Conservation (phyloP, 148 eudicot species). For the Silene latifolia region DNA sequence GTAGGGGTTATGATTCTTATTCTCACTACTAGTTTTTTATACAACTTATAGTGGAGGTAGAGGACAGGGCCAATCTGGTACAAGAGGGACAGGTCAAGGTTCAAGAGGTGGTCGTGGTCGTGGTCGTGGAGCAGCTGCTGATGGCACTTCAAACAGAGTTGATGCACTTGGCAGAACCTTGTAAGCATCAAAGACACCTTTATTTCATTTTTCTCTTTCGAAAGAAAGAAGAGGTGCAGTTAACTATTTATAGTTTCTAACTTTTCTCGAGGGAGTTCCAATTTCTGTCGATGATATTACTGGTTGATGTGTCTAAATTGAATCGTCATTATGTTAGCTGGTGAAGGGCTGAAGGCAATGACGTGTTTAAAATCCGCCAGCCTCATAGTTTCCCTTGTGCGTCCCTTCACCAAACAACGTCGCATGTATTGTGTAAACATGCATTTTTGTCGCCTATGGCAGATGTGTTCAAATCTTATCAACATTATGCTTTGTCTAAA, state of each 20-base stretch:
- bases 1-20: not conserved
- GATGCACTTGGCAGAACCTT: slow-evolving; percentile 82
- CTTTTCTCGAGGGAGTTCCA: not conserved
- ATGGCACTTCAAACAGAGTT: slow-evolving; percentile 48
- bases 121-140: slow-evolving; percentile 36
- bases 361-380: too few relatives aligned
- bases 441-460: not conserved
- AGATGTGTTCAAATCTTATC: not conserved
- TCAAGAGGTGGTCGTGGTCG: slow-evolving; percentile 43
- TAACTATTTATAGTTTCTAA: not conserved
- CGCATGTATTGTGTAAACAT: not conserved
- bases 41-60: slow-evolving; percentile 29
- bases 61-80: slow-evolving; percentile 11
- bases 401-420: not conserved
- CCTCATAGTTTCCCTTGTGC: too few relatives aligned
- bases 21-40: not conserved
- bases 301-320: too few relatives aligned
- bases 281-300: not conserved
- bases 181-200: slow-evolving; percentile 38
- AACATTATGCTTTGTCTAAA: not conserved
- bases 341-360: too few relatives aligned
- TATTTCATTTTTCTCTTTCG: not conserved
- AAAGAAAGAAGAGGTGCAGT: not conserved
- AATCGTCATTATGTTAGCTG: too few relatives aligned
- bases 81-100: slow-evolving; percentile 38